Conservation (phyloP, 2,329 filamentous ascomycete genomes). For the Huntiella savannae region DNA sequence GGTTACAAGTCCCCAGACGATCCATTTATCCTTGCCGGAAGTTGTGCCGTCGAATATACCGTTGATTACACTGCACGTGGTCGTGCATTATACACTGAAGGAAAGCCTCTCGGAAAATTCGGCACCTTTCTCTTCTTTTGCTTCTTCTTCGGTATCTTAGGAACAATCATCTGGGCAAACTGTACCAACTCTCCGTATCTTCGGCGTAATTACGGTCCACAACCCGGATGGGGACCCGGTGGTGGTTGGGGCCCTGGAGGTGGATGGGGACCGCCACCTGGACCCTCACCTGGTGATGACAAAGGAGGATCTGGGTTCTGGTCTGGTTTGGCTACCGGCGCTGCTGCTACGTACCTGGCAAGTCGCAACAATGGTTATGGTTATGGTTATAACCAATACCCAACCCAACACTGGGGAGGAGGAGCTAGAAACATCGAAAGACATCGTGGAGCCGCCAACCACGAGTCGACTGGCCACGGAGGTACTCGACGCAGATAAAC, state of each 20-base stretch:
- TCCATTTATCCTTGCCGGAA: conserved; percentile 73
- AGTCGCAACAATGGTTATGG: conserved; percentile 22
- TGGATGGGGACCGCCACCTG: conserved; percentile 18
- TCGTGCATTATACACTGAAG: conserved; percentile 41
- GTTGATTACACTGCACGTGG: conserved; percentile 61
- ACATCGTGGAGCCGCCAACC: conserved; percentile 3
- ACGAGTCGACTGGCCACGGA: conserved; percentile 53
- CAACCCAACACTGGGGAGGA: not conserved
- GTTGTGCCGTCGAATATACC: conserved; percentile 81
- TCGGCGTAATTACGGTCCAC: conserved; percentile 19
- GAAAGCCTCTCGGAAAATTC: conserved; percentile 14
- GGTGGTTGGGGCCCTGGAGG: conserved; percentile 12
- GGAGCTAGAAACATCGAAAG: not conserved
- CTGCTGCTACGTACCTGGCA: conserved; percentile 48
- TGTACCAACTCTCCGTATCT: conserved; percentile 19
- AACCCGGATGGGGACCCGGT: conserved; percentile 18
- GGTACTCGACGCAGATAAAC: conserved; percentile 37
- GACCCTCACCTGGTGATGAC: too few relatives aligned
- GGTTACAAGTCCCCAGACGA: conserved; percentile 64
- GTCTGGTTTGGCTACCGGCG: conserved; percentile 47
- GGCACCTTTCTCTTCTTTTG: conserved; percentile 35
- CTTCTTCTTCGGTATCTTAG: conserved; percentile 39
- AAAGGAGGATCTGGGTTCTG: conserved; percentile 50
- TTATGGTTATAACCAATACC: conserved; percentile 10
- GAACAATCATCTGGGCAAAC: conserved; percentile 43